A percentile compares a stretch with the other conserved stretches of the same genome.
Evolutionary conservation across 345 rosid species (phyloP).

Genomic region (Syzygium jambos): DNA sequence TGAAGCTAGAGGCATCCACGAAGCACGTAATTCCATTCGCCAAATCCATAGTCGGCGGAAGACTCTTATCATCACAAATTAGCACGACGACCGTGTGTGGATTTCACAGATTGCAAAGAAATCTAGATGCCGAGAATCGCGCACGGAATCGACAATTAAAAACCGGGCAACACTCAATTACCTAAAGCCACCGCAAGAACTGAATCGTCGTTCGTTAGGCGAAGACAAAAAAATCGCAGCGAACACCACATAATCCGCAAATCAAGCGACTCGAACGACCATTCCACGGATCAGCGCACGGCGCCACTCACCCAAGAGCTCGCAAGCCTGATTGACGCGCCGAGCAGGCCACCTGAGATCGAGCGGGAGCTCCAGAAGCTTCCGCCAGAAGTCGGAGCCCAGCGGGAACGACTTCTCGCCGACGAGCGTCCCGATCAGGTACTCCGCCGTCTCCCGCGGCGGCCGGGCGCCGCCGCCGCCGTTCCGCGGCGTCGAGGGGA

Average conservation of each 20-base stretch:
- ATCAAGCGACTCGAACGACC: not conserved
- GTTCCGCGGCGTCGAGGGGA: slow-evolving; percentile 72
- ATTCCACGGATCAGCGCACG: not conserved
- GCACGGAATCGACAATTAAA: not conserved
- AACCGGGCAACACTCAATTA: not conserved
- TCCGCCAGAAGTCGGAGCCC: slow-evolving; percentile 90
- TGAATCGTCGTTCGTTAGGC: not conserved
- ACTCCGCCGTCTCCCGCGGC: slow-evolving; percentile 53
- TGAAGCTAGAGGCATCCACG: not conserved
- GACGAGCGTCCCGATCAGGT: slow-evolving; percentile 67
- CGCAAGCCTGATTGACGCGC: slow-evolving; percentile 64
- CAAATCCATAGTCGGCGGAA: not conserved
- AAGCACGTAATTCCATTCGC: not conserved
- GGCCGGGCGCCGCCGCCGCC: slow-evolving; percentile 4
- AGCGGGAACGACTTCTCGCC: slow-evolving; percentile 92
- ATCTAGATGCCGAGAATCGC: not conserved
- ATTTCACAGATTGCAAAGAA: not conserved
- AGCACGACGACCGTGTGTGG: not conserved
- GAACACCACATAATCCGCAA: not conserved
- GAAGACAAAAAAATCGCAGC: not conserved
- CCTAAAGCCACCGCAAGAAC: not conserved
- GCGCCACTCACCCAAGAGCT: slow-evolving; percentile 54
- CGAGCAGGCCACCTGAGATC: slow-evolving; percentile 61
- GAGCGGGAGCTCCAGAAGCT: slow-evolving; percentile 78
- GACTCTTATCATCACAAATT: not conserved